Evolutionary conservation across 371 early-diverging fungal genomes (phyloP).

Genomic region (Thermomucor indicae-seudaticae): DNA sequence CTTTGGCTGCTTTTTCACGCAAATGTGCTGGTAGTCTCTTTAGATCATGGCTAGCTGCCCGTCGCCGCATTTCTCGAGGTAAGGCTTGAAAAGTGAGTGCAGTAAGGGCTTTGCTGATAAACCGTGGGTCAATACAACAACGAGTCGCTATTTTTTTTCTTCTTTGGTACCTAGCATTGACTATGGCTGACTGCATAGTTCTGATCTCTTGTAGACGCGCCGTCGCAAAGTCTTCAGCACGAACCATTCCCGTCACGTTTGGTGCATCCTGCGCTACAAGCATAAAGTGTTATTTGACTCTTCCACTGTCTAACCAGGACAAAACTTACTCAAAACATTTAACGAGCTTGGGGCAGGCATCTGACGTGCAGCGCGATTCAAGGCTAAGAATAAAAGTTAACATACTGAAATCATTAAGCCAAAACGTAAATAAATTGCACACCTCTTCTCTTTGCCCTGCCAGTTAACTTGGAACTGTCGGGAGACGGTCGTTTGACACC

Average conservation of each 20-base stretch:
- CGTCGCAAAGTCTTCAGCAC: conserved; percentile 20
- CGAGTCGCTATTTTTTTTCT: too few relatives aligned
- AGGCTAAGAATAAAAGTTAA: not conserved
- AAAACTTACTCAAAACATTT: not conserved
- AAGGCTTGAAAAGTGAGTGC: conserved; percentile 78
- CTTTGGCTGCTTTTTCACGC: conserved; percentile 64
- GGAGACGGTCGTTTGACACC: conserved; percentile 4
- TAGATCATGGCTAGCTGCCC: conserved; percentile 88
- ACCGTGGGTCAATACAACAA: too few relatives aligned
- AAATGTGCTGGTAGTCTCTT: conserved; percentile 76
- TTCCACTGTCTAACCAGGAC: not conserved
- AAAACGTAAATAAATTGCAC: not conserved
- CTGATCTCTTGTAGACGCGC: conserved; percentile 77
- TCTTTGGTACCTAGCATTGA: conserved; percentile 32
- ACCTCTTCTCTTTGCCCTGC: conserved; percentile 9
- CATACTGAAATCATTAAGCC: not conserved
- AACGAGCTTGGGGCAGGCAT: not conserved
- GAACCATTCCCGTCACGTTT: conserved; percentile 10
- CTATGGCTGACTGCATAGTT: conserved; percentile 70
- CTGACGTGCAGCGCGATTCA: conserved; percentile 1
- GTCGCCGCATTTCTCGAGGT: conserved; percentile 81
- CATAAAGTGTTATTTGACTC: too few relatives aligned
- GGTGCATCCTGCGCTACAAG: conserved; percentile 8
- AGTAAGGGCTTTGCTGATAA: conserved; percentile 15
- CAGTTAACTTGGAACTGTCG: conserved; percentile 3